Evolutionary conservation across 192 early-diverging fungal species (phyloP), one percentile per base, ranked within the genome.

Genomic region (Linnemannia hyalina): DNA sequence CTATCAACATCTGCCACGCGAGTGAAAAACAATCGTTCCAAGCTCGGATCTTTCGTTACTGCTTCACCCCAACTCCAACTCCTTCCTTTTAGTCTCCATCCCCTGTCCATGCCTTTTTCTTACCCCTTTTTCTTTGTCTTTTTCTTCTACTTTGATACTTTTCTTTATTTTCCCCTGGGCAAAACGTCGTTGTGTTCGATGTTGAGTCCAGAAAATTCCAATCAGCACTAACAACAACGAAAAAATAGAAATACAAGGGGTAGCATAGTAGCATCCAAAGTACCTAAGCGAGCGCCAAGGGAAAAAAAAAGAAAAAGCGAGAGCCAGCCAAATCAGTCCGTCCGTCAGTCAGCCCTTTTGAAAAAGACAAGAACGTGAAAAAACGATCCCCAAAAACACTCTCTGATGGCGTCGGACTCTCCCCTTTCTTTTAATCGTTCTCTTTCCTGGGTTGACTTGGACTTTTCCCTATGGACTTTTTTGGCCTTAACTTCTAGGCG

Each of bases 1-100:
- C 29, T 32, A 11, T 15, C 32, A 32, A 29, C 26, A 32, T 32
- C n/a, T 65, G 29, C 60, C 60, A 65, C 60, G 60, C 60, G 60
- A 65, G 60, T 65, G 26, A 15, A 46, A 44, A 46, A 44, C 42
- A 23, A 60, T 60, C 57, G 57, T 10, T 60, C 57, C 57, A 2
- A 65, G 26, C 26, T 65, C 60, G 29, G 60, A 65, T 65, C 60
- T 35, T 65, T 65, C 35, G 60, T 65, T 65, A 65, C 60, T 65
- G 16, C 60, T 32, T 26, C 60, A 65, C 3, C 2, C 13, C 29
- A 32, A 15, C 11, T 46, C 44, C 11, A 13, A 26, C 29, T 65
- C 60, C 57, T 32, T 23, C 3, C 29, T 29, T 26, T 22, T 11
- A 32, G 6, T 35, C 35, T 35, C 35, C 35, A 35, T 3, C 10